These are phyloP conservation scores for Neurospora sp. DNA, from an alignment of 495 filamentous ascomycete genomes.

Conservation along the genomic window DNA sequence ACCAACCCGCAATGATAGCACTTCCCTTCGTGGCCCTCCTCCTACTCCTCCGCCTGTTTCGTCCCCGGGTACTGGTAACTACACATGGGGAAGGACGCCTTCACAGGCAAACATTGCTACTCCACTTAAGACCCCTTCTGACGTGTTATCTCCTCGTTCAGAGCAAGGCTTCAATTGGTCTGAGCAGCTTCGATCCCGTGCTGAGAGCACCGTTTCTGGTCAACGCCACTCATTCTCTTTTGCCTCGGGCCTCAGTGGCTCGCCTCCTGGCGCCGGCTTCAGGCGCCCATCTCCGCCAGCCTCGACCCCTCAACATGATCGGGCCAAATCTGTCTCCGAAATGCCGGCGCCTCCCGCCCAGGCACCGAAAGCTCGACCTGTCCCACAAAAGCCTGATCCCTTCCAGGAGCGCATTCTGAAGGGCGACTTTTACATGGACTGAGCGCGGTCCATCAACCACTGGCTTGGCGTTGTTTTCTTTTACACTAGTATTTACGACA, in stretches of 20 bases:
- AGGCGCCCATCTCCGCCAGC: slow-evolving; percentile 17
- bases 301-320: slow-evolving; percentile 46
- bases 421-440: slow-evolving; percentile 98
- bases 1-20: slow-evolving; percentile 18
- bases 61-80: slow-evolving; percentile 11
- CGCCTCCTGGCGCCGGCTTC: slow-evolving; percentile 29
- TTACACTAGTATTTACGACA: background rate
- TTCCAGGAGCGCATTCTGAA: slow-evolving; percentile 95
- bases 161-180: slow-evolving; percentile 91
- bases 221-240: slow-evolving; percentile 37
- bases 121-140: slow-evolving; percentile 48
- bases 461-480: background rate
- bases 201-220: slow-evolving; percentile 63
- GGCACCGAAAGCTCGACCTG: slow-evolving; percentile 30
- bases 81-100: slow-evolving; percentile 21
- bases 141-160: slow-evolving; percentile 45
- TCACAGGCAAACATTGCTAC: slow-evolving; percentile 45
- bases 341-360: slow-evolving; percentile 53
- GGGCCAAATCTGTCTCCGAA: slow-evolving; percentile 58
- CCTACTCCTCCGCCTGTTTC: slow-evolving; percentile 14
- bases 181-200: slow-evolving; percentile 81
- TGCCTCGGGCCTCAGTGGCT: slow-evolving; percentile 22
- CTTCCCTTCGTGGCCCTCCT: slow-evolving; percentile 10
- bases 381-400: slow-evolving; percentile 62
- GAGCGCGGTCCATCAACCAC: slow-evolving; percentile 13